These are phyloP conservation scores for Trichosporon faecale DNA, from an alignment of 1,284 basidiomycete species.

Conservation along the genomic window DNA sequence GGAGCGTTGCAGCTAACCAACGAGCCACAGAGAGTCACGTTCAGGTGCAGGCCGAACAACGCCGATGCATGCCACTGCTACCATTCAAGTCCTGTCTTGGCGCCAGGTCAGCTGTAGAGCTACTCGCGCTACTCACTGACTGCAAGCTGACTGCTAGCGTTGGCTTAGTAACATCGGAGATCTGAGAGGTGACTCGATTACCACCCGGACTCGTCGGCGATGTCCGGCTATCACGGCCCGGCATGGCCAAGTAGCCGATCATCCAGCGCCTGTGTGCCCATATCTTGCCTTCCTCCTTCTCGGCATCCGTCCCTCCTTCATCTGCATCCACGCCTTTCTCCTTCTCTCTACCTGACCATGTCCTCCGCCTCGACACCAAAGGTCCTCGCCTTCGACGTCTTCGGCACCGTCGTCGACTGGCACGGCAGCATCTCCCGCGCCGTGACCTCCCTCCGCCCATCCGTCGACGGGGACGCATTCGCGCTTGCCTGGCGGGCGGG, in stretches of 20 bases:
- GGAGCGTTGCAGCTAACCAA: no score
- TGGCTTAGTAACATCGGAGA: no score
- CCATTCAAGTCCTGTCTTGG: no score
- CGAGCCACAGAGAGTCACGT: no score
- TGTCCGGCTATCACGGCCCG: not conserved
- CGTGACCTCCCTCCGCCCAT: not conserved
- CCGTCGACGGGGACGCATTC: constrained; percentile 16
- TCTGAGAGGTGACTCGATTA: no score
- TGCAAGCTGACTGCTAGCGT: no score
- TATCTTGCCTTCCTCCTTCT: not conserved
- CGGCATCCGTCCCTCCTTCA: no score
- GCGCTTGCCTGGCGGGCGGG: constrained; percentile 19
- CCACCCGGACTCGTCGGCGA: no score
- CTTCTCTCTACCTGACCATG: not conserved
- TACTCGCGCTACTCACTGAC: no score
- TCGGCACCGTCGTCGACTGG: constrained; percentile 26
- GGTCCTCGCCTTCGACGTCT: constrained; percentile 23
- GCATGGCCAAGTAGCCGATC: not conserved
- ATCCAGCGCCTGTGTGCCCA: not conserved
- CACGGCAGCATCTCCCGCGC: constrained; percentile 17
- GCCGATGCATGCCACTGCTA: no score
- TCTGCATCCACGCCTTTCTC: not conserved
- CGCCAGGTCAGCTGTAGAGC: no score
- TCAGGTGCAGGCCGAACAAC: no score
- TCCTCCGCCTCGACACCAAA: not conserved